These are phyloP conservation scores for Arthrobotrys iridis DNA, from an alignment of 2,329 filamentous ascomycete species.

Conservation along the genomic window DNA sequence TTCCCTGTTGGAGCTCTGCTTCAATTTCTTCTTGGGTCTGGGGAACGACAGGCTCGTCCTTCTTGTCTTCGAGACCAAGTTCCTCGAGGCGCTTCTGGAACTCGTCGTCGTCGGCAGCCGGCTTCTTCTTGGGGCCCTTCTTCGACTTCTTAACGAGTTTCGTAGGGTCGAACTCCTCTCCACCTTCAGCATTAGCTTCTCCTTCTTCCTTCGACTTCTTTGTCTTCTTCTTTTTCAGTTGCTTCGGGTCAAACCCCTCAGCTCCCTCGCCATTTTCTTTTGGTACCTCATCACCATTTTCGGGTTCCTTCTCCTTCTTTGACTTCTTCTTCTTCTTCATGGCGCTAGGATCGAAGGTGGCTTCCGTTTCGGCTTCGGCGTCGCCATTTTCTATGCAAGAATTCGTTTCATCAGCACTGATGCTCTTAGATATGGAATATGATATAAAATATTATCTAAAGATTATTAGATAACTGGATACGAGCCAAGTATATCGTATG, in stretches of 20 bases:
- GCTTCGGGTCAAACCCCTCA: constrained; percentile 55
- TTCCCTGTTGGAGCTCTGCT: constrained; percentile 81
- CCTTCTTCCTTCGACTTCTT: constrained; percentile 70
- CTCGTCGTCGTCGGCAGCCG: constrained; percentile 65
- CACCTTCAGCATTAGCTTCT: constrained; percentile 74
- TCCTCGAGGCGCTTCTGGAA: constrained; percentile 66
- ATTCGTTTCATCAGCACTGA: constrained; percentile 27
- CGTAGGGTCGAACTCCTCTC: constrained; percentile 81
- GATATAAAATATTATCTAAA: not conserved
- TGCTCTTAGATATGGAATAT: constrained; percentile 11
- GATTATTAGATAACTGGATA: not conserved
- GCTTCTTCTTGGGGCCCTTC: constrained; percentile 61
- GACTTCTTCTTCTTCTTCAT: constrained; percentile 59
- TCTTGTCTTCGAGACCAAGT: constrained; percentile 66
- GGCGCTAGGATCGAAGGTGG: constrained; percentile 45
- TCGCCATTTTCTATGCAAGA: constrained; percentile 29
- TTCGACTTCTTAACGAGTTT: constrained; percentile 72
- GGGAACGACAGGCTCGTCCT: constrained; percentile 68
- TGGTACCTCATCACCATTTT: constrained; percentile 40
- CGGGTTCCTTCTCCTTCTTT: constrained; percentile 48
- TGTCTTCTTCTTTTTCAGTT: constrained; percentile 55
- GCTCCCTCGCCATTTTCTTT: constrained; percentile 52
- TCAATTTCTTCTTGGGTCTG: constrained; percentile 71
- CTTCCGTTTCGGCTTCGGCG: not conserved
- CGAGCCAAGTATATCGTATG: not conserved